Evolutionary conservation across 345 rosid species (phyloP), one percentile per base, ranked within the genome.

Genomic region (Salix suchowensis): DNA sequence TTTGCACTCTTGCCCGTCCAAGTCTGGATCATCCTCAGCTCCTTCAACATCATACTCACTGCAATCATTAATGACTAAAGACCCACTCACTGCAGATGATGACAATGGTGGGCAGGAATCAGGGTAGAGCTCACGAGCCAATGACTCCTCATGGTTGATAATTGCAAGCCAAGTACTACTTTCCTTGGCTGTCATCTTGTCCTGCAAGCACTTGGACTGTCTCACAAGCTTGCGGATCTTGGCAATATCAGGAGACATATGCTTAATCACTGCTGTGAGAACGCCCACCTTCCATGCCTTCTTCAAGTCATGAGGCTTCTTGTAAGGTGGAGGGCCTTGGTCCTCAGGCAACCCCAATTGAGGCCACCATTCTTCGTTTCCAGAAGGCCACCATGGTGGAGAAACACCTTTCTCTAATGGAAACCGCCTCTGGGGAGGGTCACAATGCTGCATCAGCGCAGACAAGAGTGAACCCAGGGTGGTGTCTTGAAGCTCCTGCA

Each of bases 301-400:
- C 86, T 95, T 95, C 85, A 95, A 86, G 79, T 93, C 98, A 77
- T 93, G 98, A 79, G 98, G 98, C 85, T 95, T 95, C 93, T 91
- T 95, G 85, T 95, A 95, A 71, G 98, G 98, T 6, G 97, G 98
- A 67, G 96, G 78, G n/a, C 91, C 87, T 58, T 80, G 91, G 13
- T 86, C 92, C 70, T 86, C 88, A 0, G 92, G 88, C 81, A 95
- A 78, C 44, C 93, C 87, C 77, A 95, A 75, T 7, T 93, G 91
- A 2, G 88, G 87, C 98, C 98, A 93, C 92, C 90, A 95, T 30
- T 95, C 97, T 85, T 95, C 98, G n/a, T 76, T 76, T 58, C 98
- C 98, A 0, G 80, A 79, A 9, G 98, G 98, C 98, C 98, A 95
- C 98, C 98, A 95, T 16, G 98, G 98, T 4, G 98, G 98, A 26